A percentile compares a stretch with the other conserved stretches of the same genome.
phyloP scores from a whole-genome alignment of 345 rosid genomes.

The Triadica sebifera region DNA sequence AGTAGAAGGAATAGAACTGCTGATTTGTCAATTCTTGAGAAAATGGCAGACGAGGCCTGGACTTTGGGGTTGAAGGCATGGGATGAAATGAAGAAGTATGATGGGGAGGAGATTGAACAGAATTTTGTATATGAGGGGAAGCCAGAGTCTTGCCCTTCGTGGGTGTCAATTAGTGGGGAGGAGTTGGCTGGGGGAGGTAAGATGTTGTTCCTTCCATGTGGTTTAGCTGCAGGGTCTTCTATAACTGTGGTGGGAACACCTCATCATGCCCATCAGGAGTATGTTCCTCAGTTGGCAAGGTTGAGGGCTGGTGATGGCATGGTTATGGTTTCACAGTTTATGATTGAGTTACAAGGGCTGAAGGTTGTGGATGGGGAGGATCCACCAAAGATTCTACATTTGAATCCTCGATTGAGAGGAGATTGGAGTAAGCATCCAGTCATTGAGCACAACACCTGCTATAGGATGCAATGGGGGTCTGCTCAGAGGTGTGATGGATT shows the following conservation, averaged over 20 bases:
- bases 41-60: conserved; percentile 95
- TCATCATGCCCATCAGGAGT: conserved; percentile 77
- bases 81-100: conserved; percentile 67
- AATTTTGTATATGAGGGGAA: conserved; percentile 43
- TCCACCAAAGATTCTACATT: conserved; percentile 91
- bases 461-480: conserved; percentile 98
- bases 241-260: conserved; percentile 93
- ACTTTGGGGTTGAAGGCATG: conserved; percentile 85
- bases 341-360: conserved; percentile 92
- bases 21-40: conserved; percentile 63
- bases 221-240: conserved; percentile 91
- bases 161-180: conserved; percentile 71
- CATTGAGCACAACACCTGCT: conserved; percentile 96
- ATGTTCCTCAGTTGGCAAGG: conserved; percentile 67
- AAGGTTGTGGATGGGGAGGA: conserved; percentile 92
- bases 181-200: conserved; percentile 59
- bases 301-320: conserved; percentile 45
- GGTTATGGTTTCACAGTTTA: conserved; percentile 88
- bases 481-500: conserved; percentile 94
- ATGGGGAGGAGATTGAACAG: conserved; percentile 39
- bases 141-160: conserved; percentile 71
- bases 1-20: conserved; percentile 55
- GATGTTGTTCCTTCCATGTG: conserved; percentile 92
- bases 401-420: conserved; percentile 90
- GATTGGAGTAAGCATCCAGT: conserved; percentile 88